Evolutionary conservation across 2,329 filamentous ascomycete genomes (phyloP), one percentile per base, ranked within the genome.

Genomic region (Arthrobotrys sinensis): DNA sequence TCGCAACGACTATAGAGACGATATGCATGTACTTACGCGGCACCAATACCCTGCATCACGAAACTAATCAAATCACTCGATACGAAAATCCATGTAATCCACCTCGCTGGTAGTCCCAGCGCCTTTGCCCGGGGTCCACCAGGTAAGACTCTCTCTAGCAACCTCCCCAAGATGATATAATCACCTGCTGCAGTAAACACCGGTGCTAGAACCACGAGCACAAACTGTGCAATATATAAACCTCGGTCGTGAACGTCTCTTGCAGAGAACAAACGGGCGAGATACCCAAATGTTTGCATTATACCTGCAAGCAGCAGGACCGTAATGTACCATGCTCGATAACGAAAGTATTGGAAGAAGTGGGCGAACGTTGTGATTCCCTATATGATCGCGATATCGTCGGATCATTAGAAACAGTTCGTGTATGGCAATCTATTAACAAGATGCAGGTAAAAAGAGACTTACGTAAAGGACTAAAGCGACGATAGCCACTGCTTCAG

Each of bases 101-200:
- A 80, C 24, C 80, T 64, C 0, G 80, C 80, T 0, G 77, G 65
- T 14, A 81, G 45, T 14, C 79, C 71, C 10, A 81, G 53, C 1
- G 80, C 62, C 28, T 76, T 75, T n/a, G 77, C 70, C 4, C 62
- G 66, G 1, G 60, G 32, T 6, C 78, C 78, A 19, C 70, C 70
- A 2, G 82, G 83, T 0, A 84, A 81, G 8, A 83, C 80, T 36
- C 81, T 81, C 66, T 81, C 82, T 21, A 84, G 76, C 32, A 83
- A 81, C 43, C 81, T 79, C 4, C 83, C 82, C 62, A 84, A 82
- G 14, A 83, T 68, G 32, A 84, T 78, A 60, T 83, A 84, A 40
- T 81, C 82, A 34, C 77, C 82, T 3, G 82, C 83, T 0, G 83
- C 83, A 69, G 83, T 84, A 24, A 84, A 70, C 7, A 84, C 82